phyloP scores from a whole-genome alignment of 2,329 filamentous ascomycete species.

The Colletotrichum filicis region DNA sequence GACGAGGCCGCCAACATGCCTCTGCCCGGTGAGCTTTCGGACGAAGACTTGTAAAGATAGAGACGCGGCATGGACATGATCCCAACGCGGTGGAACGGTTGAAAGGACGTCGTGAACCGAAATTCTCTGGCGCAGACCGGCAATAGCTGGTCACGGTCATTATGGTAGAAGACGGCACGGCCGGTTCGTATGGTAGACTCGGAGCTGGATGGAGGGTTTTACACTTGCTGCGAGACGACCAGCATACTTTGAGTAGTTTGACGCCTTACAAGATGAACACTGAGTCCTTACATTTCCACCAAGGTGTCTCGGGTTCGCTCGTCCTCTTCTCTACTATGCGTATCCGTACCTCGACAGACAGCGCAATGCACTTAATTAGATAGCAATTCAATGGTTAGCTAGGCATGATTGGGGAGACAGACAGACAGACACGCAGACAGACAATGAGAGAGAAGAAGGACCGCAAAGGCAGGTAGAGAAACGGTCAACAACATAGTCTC shows the following conservation, averaged over 20 bases:
- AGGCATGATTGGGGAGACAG: background rate
- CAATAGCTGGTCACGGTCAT: slow-evolving; percentile 23
- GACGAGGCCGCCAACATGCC: slow-evolving; percentile 80
- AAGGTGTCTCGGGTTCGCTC: slow-evolving; percentile 15
- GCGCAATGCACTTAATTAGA: slow-evolving; percentile 24
- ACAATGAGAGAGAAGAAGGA: background rate
- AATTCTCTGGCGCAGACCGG: slow-evolving; percentile 29
- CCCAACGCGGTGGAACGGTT: slow-evolving; percentile 14
- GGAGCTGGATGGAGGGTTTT: slow-evolving; percentile 28
- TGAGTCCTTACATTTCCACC: slow-evolving; percentile 24
- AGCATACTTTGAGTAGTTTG: slow-evolving; percentile 35
- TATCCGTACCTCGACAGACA: slow-evolving; percentile 10
- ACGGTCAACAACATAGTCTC: background rate
- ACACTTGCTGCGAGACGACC: slow-evolving; percentile 33
- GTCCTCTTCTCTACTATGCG: background rate
- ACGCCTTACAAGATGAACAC: slow-evolving; percentile 35
- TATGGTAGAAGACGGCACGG: slow-evolving; percentile 31
- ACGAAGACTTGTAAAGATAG: slow-evolving; percentile 68
- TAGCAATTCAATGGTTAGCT: slow-evolving; percentile 26
- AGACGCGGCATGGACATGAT: slow-evolving; percentile 15
- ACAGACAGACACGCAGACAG: background rate
- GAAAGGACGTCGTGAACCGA: slow-evolving; percentile 23
- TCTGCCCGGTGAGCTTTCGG: slow-evolving; percentile 94
- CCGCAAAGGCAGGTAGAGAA: background rate
- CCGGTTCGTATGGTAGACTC: slow-evolving; percentile 33